Evolutionary conservation across 805 yeast species (phyloP).

Genomic region (Suhomyces tanzawaensis): DNA sequence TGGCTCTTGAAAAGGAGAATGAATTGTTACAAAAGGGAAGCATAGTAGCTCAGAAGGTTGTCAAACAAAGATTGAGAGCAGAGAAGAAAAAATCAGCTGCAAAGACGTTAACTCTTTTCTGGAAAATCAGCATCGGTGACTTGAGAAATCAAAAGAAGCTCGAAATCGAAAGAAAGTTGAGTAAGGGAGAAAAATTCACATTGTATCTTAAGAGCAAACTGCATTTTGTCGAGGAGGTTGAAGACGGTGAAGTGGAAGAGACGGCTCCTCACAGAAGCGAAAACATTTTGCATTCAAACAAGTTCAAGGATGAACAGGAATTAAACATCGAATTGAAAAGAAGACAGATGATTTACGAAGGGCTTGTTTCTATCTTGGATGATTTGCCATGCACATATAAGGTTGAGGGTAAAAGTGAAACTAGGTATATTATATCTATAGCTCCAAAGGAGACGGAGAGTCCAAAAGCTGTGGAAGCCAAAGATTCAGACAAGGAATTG

Average conservation of each 20-base stretch:
- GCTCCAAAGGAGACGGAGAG: conserved; percentile 8
- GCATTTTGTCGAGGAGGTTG: conserved; percentile 14
- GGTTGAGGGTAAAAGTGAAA: conserved; percentile 25
- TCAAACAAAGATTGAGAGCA: conserved; percentile 26
- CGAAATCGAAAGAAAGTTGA: conserved; percentile 46
- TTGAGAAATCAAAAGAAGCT: conserved; percentile 49
- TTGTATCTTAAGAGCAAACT: conserved; percentile 22
- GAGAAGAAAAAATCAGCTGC: conserved; percentile 38
- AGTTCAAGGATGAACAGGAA: conserved; percentile 12
- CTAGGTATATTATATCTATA: conserved; percentile 22
- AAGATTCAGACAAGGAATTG: conserved; percentile 1
- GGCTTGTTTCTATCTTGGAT: conserved; percentile 24
- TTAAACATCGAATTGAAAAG: conserved; percentile 19
- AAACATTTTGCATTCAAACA: conserved; percentile 4
- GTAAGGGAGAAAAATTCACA: conserved; percentile 41
- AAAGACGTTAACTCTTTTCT: conserved; percentile 51
- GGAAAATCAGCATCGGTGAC: conserved; percentile 57
- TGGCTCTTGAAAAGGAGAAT: conserved; percentile 31
- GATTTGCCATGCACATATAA: conserved; percentile 30
- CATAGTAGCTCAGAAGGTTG: conserved; percentile 25
- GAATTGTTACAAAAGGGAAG: conserved; percentile 36
- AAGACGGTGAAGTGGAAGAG: conserved; percentile 12
- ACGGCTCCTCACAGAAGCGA: conserved; percentile 1
- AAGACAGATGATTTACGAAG: conserved; percentile 28
- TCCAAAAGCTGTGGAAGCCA: conserved; percentile 1